A percentile compares a stretch with the other conserved stretches of the same genome.
Conservation (phyloP, 345 rosid species). For the Citrus medica region DNA sequence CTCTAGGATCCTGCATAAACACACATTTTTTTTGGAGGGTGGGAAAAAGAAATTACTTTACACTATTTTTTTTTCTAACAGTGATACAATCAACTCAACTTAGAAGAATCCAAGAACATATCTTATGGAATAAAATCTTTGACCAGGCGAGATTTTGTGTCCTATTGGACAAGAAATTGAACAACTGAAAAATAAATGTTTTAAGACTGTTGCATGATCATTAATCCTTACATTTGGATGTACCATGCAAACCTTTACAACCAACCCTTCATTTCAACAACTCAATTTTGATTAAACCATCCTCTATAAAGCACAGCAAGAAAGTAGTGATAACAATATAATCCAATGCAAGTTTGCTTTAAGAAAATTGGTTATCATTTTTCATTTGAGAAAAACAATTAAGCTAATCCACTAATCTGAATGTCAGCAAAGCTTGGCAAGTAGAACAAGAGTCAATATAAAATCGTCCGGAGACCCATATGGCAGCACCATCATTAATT, state of each 20-base stretch:
- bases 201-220: background rate
- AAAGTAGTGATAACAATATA: background rate
- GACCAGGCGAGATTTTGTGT: background rate
- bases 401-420: background rate
- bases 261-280: background rate
- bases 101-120: background rate
- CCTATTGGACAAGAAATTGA: background rate
- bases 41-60: no score
- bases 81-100: background rate
- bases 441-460: background rate
- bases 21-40: background rate
- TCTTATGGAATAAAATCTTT: background rate
- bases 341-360: background rate
- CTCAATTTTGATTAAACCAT: background rate
- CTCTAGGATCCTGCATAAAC: conserved; percentile 45
- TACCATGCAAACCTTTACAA: background rate
- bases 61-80: no score
- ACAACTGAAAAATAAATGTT: background rate
- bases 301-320: background rate
- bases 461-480: background rate
- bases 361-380: background rate
- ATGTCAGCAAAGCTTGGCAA: background rate
- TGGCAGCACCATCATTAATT: background rate
- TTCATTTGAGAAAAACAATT: background rate
- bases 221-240: background rate